Percentiles rank a stretch among this genome's conserved stretches.
These are phyloP conservation scores for Pseudocercospora fijiensis DNA, from an alignment of 2,329 filamentous ascomycete genomes.

Conservation along the genomic window DNA sequence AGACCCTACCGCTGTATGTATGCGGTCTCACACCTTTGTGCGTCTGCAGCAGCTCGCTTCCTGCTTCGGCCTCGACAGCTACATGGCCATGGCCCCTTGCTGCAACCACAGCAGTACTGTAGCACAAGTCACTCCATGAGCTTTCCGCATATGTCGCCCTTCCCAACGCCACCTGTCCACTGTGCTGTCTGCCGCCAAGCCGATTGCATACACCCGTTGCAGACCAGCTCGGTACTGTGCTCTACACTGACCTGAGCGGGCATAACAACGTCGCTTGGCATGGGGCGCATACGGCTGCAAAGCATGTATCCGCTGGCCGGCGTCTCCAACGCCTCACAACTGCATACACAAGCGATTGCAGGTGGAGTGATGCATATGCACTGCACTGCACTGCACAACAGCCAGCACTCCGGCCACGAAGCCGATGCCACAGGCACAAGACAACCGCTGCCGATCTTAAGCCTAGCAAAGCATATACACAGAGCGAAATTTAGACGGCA, in stretches of 20 bases:
- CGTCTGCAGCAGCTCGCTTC: neutral
- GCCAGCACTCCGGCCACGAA: neutral
- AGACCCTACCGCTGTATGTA: neutral
- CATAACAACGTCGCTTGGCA: neutral
- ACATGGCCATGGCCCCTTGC: slow-evolving; percentile 4
- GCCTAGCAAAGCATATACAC: slow-evolving; percentile 3
- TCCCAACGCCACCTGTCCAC: neutral
- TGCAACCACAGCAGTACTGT: neutral
- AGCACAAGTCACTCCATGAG: neutral
- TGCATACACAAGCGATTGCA: neutral
- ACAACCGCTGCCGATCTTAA: neutral
- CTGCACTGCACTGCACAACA: neutral
- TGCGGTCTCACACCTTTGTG: neutral
- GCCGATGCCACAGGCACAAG: neutral
- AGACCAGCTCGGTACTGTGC: neutral
- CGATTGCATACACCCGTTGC: slow-evolving; percentile 10
- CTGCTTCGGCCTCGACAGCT: neutral
- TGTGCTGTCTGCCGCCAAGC: slow-evolving; percentile 1
- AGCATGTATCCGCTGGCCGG: neutral
- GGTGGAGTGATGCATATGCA: neutral
- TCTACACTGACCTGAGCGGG: neutral
- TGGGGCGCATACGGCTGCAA: neutral
- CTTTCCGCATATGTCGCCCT: neutral
- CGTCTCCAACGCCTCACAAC: neutral
- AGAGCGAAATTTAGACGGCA: slow-evolving; percentile 8